Percentiles rank a stretch among this genome's conserved stretches.
Conservation (phyloP, 1,284 basidiomycete genomes). For the Moesziomyces globuligerus region DNA sequence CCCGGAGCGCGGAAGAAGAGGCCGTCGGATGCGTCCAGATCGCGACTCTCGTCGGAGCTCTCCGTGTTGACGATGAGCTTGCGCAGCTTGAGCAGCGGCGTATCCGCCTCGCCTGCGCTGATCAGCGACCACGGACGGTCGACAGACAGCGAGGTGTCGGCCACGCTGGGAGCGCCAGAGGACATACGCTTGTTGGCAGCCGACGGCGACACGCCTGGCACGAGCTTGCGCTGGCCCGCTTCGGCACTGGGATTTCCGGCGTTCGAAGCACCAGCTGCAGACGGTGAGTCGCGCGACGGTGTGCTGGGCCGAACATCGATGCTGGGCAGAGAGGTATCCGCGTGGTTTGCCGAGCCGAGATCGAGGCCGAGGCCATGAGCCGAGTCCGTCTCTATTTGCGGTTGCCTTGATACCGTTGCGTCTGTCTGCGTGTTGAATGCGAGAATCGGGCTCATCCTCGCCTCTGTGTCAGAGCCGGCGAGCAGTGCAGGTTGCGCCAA, state of each 20-base stretch:
- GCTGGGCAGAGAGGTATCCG: conserved; percentile 11
- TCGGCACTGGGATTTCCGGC: too few species aligned
- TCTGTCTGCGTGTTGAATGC: too few species aligned
- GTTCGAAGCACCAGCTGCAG: too few species aligned
- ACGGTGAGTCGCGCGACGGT: conserved; percentile 5
- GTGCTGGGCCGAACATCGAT: conserved; percentile 26
- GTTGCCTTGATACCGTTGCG: neutral
- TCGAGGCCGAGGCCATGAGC: conserved; percentile 16
- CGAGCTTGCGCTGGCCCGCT: conserved; percentile 8
- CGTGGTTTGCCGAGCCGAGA: neutral
- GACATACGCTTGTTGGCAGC: conserved; percentile 5
- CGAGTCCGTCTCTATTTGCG: neutral
- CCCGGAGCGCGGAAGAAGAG: conserved; percentile 38
- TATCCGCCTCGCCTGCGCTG: conserved; percentile 41
- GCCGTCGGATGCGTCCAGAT: conserved; percentile 12
- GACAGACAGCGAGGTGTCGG: conserved; percentile 21
- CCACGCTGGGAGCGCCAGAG: conserved; percentile 21
- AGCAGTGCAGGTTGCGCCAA: neutral
- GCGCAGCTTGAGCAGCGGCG: conserved; percentile 42
- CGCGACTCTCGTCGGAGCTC: conserved; percentile 25
- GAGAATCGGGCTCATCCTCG: neutral
- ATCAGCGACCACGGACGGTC: conserved; percentile 50
- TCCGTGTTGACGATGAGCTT: conserved; percentile 45
- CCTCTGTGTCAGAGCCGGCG: neutral
- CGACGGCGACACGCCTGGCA: conserved; percentile 2